Percentiles rank a stretch among this genome's conserved stretches.
phyloP scores from a whole-genome alignment of 805 yeast genomes.

The Blastobotrys americana region DNA sequence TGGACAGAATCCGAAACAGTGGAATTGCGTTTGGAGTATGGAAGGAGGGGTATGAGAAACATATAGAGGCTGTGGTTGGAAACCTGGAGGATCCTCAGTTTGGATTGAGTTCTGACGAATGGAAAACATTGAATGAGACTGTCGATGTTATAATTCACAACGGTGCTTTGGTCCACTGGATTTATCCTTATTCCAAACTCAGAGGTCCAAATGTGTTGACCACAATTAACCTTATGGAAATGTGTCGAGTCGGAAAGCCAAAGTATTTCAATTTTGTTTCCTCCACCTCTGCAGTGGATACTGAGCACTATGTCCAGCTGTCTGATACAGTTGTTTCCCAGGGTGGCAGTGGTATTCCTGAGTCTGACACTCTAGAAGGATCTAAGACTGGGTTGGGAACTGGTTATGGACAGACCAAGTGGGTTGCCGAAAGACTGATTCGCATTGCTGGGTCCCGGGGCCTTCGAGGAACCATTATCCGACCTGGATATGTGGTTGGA shows the following conservation, averaged over 20 bases:
- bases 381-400: constrained; percentile 75
- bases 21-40: constrained; percentile 79
- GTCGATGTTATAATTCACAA: constrained; percentile 87
- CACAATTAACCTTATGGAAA: constrained; percentile 72
- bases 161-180: constrained; percentile 99
- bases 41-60: constrained; percentile 51
- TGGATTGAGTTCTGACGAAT: constrained; percentile 53
- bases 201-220: constrained; percentile 91
- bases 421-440: constrained; percentile 91
- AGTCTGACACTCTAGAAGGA: constrained; percentile 76
- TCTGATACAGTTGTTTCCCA: constrained; percentile 61
- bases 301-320: constrained; percentile 66
- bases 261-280: constrained; percentile 88
- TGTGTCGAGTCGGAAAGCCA: constrained; percentile 73
- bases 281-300: constrained; percentile 88
- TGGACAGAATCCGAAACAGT: constrained; percentile 66
- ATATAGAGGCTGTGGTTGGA: constrained; percentile 71
- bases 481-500: constrained; percentile 97
- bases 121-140: constrained; percentile 49
- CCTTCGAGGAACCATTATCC: constrained; percentile 75
- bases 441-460: constrained; percentile 86
- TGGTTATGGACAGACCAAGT: constrained; percentile 96
- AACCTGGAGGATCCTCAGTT: constrained; percentile 67
- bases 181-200: constrained; percentile 82
- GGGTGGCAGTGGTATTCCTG: constrained; percentile 70